A percentile compares a stretch with the other conserved stretches of the same genome.
These are phyloP conservation scores for Pichia scutulata DNA, from an alignment of 805 yeast genomes.

Conservation along the genomic window DNA sequence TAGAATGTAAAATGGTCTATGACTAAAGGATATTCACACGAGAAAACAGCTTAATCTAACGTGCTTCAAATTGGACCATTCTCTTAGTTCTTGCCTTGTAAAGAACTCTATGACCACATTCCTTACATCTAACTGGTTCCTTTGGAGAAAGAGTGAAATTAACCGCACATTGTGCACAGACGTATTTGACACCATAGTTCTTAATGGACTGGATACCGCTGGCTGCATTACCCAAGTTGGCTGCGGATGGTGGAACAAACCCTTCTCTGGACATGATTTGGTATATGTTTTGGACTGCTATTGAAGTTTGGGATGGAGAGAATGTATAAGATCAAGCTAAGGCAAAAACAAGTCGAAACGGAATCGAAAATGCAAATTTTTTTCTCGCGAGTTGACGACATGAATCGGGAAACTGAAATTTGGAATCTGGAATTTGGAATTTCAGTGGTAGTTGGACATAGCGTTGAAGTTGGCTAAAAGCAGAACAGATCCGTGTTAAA, in stretches of 20 bases:
- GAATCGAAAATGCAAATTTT: neutral
- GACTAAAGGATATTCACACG: neutral
- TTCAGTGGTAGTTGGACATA: neutral
- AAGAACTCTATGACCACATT: slow-evolving; percentile 96
- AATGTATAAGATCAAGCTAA: neutral
- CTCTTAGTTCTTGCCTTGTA: slow-evolving; percentile 97
- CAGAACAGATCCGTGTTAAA: too few relatives aligned
- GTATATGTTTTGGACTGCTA: neutral
- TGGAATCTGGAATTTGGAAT: neutral
- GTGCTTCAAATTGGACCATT: slow-evolving; percentile 86
- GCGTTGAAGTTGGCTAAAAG: neutral
- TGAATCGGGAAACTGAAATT: neutral
- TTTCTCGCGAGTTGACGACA: neutral
- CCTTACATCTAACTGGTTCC: slow-evolving; percentile 97
- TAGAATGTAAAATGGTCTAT: neutral
- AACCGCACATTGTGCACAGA: slow-evolving; percentile 95
- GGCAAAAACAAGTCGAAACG: too few relatives aligned
- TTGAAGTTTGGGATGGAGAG: too few relatives aligned
- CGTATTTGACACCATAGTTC: slow-evolving; percentile 81
- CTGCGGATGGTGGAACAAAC: slow-evolving; percentile 71
- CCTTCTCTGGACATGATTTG: slow-evolving; percentile 56
- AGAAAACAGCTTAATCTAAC: slow-evolving; percentile 30
- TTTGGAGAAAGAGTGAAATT: slow-evolving; percentile 80
- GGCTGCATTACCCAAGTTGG: slow-evolving; percentile 75
- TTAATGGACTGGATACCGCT: slow-evolving; percentile 61